Conservation (phyloP, 2,329 filamentous ascomycete genomes). For the Camillea tinctor region DNA sequence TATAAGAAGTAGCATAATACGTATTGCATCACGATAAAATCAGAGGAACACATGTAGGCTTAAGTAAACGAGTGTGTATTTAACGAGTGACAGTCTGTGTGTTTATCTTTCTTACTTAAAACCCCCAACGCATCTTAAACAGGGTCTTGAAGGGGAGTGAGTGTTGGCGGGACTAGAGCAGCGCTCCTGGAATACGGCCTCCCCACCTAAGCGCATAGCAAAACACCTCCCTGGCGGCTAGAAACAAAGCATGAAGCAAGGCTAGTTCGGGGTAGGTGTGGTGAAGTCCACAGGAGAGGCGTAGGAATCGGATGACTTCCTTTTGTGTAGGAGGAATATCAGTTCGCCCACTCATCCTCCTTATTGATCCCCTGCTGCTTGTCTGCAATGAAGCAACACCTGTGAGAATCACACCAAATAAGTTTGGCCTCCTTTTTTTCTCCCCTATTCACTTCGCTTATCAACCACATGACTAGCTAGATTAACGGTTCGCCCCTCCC, state of each 20-base stretch:
- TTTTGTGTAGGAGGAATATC: neutral
- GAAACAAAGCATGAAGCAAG: neutral
- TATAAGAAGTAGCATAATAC: no score
- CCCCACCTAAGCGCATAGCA: neutral
- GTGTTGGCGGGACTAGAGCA: neutral
- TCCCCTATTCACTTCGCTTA: neutral
- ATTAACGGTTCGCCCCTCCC: neutral
- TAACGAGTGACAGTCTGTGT: neutral
- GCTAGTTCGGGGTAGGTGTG: neutral
- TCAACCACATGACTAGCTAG: neutral
- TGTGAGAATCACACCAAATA: neutral
- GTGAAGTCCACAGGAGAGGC: neutral
- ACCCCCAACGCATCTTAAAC: neutral
- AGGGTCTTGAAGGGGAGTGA: neutral
- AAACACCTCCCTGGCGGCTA: neutral
- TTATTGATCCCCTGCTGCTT: neutral
- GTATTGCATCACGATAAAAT: no score
- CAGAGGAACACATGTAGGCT: neutral
- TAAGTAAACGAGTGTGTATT: neutral
- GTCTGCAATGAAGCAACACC: neutral
- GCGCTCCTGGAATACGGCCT: neutral
- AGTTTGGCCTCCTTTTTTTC: neutral
- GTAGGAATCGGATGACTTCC: neutral
- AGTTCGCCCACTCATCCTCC: neutral
- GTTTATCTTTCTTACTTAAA: neutral